These are phyloP conservation scores for Cercophora newfieldiana DNA, from an alignment of 495 filamentous ascomycete species.

Conservation along the genomic window DNA sequence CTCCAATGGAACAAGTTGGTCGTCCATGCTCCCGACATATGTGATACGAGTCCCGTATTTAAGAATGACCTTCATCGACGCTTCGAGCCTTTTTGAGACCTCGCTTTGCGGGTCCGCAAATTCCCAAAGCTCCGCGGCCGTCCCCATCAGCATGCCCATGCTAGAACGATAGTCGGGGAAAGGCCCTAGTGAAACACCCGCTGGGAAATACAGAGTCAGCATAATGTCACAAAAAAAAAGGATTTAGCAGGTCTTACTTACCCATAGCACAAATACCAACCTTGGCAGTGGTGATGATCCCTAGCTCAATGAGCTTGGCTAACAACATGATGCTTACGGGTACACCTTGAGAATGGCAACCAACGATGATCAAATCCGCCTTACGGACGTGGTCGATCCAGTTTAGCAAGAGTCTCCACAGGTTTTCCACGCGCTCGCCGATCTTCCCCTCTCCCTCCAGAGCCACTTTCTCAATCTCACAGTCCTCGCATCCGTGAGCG, in stretches of 20 bases:
- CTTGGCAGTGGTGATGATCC: conserved; percentile 65
- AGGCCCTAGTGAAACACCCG: conserved; percentile 90
- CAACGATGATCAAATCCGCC: conserved; percentile 86
- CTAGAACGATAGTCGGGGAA: conserved; percentile 84
- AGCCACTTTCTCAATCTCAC: conserved; percentile 84
- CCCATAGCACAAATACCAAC: conserved; percentile 87
- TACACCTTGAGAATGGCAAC: conserved; percentile 93
- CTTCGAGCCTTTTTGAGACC: conserved; percentile 79
- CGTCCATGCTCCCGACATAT: conserved; percentile 90
- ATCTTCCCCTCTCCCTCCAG: conserved; percentile 98
- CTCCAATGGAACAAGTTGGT: conserved; percentile 92
- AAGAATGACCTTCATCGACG: conserved; percentile 69
- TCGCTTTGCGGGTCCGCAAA: conserved; percentile 77
- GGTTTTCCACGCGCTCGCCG: conserved; percentile 78
- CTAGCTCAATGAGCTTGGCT: conserved; percentile 80
- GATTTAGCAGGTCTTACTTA: conserved; percentile 23
- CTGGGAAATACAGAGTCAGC: conserved; percentile 38
- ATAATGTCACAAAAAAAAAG: neutral
- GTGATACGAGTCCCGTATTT: conserved; percentile 78
- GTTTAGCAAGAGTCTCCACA: conserved; percentile 93
- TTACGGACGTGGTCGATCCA: conserved; percentile 88
- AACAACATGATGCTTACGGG: conserved; percentile 93
- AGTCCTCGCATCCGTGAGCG: conserved; percentile 60
- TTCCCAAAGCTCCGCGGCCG: conserved; percentile 89
- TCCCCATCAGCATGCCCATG: conserved; percentile 73